Percentiles rank a stretch among this genome's conserved stretches.
These are phyloP conservation scores for Ophiostoma triangulosporum DNA, from an alignment of 2,329 filamentous ascomycete species.

Conservation along the genomic window DNA sequence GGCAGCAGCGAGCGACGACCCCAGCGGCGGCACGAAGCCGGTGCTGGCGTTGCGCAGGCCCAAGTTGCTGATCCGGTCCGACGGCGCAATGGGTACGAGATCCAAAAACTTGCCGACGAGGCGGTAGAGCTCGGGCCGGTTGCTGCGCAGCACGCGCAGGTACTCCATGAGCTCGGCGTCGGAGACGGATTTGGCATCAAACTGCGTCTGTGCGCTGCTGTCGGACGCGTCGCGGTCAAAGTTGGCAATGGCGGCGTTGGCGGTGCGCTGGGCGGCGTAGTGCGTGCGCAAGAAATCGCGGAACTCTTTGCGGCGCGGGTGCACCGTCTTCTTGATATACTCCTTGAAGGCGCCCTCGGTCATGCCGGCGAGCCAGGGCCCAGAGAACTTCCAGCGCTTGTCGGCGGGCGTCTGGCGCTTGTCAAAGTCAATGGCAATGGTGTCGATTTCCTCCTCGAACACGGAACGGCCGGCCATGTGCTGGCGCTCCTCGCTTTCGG, in stretches of 20 bases:
- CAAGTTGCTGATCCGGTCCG: slow-evolving; percentile 8
- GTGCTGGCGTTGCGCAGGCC: slow-evolving; percentile 14
- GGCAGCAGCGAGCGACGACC: slow-evolving; percentile 3
- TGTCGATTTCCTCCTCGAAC: slow-evolving; percentile 45
- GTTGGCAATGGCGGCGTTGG: slow-evolving; percentile 23
- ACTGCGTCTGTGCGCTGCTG: slow-evolving; percentile 12
- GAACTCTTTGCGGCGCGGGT: slow-evolving; percentile 40
- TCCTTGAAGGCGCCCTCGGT: slow-evolving; percentile 44
- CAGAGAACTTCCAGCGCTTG: slow-evolving; percentile 51
- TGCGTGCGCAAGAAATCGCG: slow-evolving; percentile 35
- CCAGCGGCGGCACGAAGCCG: neutral
- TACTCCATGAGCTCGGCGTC: slow-evolving; percentile 38
- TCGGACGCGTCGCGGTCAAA: slow-evolving; percentile 19
- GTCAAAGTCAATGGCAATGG: slow-evolving; percentile 29
- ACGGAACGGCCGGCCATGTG: slow-evolving; percentile 32
- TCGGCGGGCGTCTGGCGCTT: slow-evolving; percentile 25
- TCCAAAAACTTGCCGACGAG: slow-evolving; percentile 49
- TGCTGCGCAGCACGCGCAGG: slow-evolving; percentile 37
- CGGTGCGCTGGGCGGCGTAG: slow-evolving; percentile 33
- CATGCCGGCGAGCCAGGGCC: slow-evolving; percentile 53
- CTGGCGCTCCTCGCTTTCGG: slow-evolving; percentile 14
- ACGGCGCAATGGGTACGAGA: slow-evolving; percentile 36
- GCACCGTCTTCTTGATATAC: slow-evolving; percentile 41
- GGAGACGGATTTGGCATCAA: slow-evolving; percentile 29
- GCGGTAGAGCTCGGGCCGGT: slow-evolving; percentile 36